A percentile compares a stretch with the other conserved stretches of the same genome.
Conservation (phyloP, 192 early-diverging fungal genomes). For the Diversispora epigaea region DNA sequence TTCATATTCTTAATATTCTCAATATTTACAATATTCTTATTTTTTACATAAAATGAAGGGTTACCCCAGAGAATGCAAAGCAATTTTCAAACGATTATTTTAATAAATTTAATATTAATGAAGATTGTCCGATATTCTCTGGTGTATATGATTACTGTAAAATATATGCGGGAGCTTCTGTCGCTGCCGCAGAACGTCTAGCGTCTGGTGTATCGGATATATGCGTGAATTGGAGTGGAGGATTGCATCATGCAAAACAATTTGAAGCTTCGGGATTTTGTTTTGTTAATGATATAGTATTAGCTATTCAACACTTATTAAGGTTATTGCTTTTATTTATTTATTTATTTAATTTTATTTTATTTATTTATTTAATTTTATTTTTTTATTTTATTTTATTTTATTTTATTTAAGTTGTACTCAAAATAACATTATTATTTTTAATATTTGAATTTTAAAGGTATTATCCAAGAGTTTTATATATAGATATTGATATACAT, state of each 20-base stretch:
- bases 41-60: conserved; percentile 39
- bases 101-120: conserved; percentile 85
- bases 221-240: conserved; percentile 98
- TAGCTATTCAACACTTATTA: conserved; percentile 87
- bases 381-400: neutral
- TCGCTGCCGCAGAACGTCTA: conserved; percentile 86
- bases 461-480: conserved; percentile 81
- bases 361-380: conserved; percentile 25
- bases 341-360: neutral
- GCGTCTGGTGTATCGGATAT: conserved; percentile 82
- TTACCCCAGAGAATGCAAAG: conserved; percentile 72
- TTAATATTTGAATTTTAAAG: conserved; percentile 39
- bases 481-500: conserved; percentile 97
- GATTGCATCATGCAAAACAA: conserved; percentile 90
- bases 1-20: neutral
- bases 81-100: conserved; percentile 54
- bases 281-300: conserved; percentile 97
- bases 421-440: neutral
- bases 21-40: conserved; percentile 7
- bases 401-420: conserved; percentile 13
- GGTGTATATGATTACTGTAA: conserved; percentile 95
- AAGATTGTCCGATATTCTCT: conserved; percentile 97
- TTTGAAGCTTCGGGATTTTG: conserved; percentile 93
- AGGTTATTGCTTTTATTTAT: conserved; percentile 42
- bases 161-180: conserved; percentile 90